Evolutionary conservation across 2,329 filamentous ascomycete genomes (phyloP), one percentile per base, ranked within the genome.

Genomic region (Hortaea sp.): DNA sequence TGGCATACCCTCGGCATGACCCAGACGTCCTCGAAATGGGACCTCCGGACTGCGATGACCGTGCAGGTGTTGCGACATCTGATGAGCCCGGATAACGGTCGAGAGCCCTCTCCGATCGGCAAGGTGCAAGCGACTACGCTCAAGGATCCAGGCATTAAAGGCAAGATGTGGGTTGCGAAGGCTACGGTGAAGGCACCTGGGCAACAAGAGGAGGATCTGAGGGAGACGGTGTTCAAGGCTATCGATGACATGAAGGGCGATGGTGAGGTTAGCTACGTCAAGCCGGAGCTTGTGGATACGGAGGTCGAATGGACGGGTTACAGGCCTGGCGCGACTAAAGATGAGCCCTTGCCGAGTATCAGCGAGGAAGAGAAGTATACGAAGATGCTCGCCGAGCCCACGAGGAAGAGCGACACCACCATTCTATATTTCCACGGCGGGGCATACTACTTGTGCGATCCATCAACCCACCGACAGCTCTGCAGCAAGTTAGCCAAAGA

Each of bases 241-340:
- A 77, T 88, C 39, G 69, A 78, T 27, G 70, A 69, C 1, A 62
- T 84, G 62, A 70, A 69, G 43, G 20, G 20, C 20, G 64, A 68
- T 1, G 65, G 63, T 1, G 57, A 57, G 3, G 53, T 68, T 47
- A 57, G 52, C 7, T 73, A 67, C 52, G 63, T 49, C 11, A 55
- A 76, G 49, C 81, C 82, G 1, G 73, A 74, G 0, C 59, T 79
- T 1, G 62, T 66, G 2, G 67, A 76, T 12, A 72, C 86, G 5
- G 77, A 86, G 61, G 83, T 78, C 27, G 85, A 90, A 62, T 89
- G 85, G 85, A 85, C 82, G 3, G 83, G 84, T 0, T 83, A 83
- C 63, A 72, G 85, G 27, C 69, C 74, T 1, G 69, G 61, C 32
- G 84, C 74, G 4, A 65, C 67, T 2, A 59, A 67, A 13, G 67